Conservation (phyloP, 352 stramenopile species). For the Globisporangium radiosum region DNA sequence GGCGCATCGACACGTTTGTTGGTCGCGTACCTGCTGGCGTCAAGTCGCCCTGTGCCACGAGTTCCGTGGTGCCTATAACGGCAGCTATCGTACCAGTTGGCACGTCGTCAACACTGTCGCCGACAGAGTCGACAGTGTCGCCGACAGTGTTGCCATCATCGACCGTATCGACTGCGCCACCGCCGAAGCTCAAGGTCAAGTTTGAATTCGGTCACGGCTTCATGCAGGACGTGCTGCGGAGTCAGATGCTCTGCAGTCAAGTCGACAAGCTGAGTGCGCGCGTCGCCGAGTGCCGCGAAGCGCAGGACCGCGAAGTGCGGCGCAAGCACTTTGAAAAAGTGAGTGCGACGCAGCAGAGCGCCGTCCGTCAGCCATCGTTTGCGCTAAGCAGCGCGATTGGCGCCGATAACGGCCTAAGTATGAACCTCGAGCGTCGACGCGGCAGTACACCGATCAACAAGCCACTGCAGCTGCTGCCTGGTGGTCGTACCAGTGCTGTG, state of each 20-base stretch:
- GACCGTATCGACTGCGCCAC: no score
- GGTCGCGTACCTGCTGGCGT: constrained; percentile 39
- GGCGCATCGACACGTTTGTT: constrained; percentile 71
- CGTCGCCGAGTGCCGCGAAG: constrained; percentile 64
- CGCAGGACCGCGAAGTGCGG: constrained; percentile 69
- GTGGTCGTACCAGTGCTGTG: neutral
- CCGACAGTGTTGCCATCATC: neutral
- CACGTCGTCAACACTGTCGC: no score
- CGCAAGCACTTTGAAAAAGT: constrained; percentile 74
- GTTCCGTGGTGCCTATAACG: neutral
- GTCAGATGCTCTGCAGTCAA: constrained; percentile 76
- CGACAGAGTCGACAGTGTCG: neutral
- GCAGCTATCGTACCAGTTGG: no score
- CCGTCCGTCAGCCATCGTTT: neutral
- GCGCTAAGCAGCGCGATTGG: neutral
- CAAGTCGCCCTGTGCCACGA: constrained; percentile 14
- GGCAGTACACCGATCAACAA: constrained; percentile 13
- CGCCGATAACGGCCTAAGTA: no score
- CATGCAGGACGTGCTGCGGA: constrained; percentile 77
- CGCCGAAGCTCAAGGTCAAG: constrained; percentile 55
- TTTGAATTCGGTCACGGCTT: constrained; percentile 85
- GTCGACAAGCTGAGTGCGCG: constrained; percentile 73
- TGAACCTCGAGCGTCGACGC: constrained; percentile 9
- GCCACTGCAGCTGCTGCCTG: neutral
- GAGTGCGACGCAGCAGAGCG: constrained; percentile 32